These are phyloP conservation scores for Monosporascus sp. DNA, from an alignment of 2,329 filamentous ascomycete genomes.

Conservation along the genomic window DNA sequence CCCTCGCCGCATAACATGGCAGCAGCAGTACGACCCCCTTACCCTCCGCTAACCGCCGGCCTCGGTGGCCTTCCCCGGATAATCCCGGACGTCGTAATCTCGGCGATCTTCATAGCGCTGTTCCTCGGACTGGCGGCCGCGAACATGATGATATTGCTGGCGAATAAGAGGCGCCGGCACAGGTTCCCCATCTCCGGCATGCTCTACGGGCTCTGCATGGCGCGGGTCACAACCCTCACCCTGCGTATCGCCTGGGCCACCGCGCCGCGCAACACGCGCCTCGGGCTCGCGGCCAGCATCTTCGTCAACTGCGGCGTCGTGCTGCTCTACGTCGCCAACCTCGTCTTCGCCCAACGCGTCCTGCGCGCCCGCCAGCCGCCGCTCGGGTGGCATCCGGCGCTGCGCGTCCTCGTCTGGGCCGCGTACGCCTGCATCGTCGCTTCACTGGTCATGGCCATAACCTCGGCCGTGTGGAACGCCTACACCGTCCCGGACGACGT, in stretches of 20 bases:
- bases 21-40: constrained; percentile 30
- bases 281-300: constrained; percentile 29
- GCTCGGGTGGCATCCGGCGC: constrained; percentile 27
- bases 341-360: constrained; percentile 34
- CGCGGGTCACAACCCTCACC: constrained; percentile 26
- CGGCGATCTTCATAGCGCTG: constrained; percentile 54
- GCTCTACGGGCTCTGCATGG: constrained; percentile 32
- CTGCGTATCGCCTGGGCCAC: constrained; percentile 31
- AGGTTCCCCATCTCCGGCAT: constrained; percentile 32
- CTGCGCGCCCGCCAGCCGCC: constrained; percentile 31
- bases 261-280: constrained; percentile 18
- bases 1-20: not conserved
- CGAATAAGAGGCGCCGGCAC: constrained; percentile 28
- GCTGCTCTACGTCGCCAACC: constrained; percentile 30
- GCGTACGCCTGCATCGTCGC: constrained; percentile 22
- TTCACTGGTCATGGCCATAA: constrained; percentile 27
- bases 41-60: constrained; percentile 37
- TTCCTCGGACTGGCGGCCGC: constrained; percentile 47
- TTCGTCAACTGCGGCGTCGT: constrained; percentile 32
- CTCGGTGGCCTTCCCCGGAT: constrained; percentile 54
- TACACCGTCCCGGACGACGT: constrained; percentile 19
- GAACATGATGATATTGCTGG: constrained; percentile 52
- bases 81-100: constrained; percentile 58
- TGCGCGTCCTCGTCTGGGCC: constrained; percentile 20
- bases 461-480: constrained; percentile 21